Percentiles rank a stretch among this genome's conserved stretches.
Evolutionary conservation across 1,139 yeast genomes (phyloP).

Genomic region (Debaryomycetaceae sp.): DNA sequence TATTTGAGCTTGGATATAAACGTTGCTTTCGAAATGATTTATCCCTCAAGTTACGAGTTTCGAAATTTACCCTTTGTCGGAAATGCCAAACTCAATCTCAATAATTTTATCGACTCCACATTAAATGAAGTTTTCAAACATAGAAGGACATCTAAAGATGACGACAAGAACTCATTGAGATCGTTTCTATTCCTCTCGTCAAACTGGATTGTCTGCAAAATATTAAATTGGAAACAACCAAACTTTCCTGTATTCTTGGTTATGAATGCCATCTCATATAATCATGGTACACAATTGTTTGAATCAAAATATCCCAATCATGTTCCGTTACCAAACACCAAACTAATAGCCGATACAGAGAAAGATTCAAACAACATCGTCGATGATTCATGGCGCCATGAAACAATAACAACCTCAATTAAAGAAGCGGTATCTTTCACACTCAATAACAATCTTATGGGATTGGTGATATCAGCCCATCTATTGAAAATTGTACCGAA

Average conservation of each 20-base stretch:
- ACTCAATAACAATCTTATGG: slow-evolving; percentile 75
- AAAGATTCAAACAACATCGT: slow-evolving; percentile 6
- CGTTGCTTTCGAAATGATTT: slow-evolving; percentile 73
- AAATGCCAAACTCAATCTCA: slow-evolving; percentile 48
- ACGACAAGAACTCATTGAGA: slow-evolving; percentile 33
- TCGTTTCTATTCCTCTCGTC: slow-evolving; percentile 81
- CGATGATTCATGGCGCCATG: slow-evolving; percentile 23
- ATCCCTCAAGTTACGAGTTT: slow-evolving; percentile 73
- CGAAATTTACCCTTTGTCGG: slow-evolving; percentile 52
- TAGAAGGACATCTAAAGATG: slow-evolving; percentile 52
- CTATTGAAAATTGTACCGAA: slow-evolving; percentile 72
- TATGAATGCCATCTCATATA: slow-evolving; percentile 61
- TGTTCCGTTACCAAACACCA: slow-evolving; percentile 22
- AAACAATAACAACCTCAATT: slow-evolving; percentile 41
- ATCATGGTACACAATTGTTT: slow-evolving; percentile 22
- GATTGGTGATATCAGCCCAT: slow-evolving; percentile 73
- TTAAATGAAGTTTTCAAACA: slow-evolving; percentile 74
- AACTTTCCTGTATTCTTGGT: slow-evolving; percentile 91
- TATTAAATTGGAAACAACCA: slow-evolving; percentile 97
- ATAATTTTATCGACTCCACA: slow-evolving; percentile 71
- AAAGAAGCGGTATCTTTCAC: slow-evolving; percentile 64
- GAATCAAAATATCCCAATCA: slow-evolving; percentile 46
- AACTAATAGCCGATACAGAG: slow-evolving; percentile 3
- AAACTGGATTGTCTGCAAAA: slow-evolving; percentile 85
- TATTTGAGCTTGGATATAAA: slow-evolving; percentile 57